Evolutionary conservation across 2,329 filamentous ascomycete genomes (phyloP).

Genomic region (Penicillium sp.): DNA sequence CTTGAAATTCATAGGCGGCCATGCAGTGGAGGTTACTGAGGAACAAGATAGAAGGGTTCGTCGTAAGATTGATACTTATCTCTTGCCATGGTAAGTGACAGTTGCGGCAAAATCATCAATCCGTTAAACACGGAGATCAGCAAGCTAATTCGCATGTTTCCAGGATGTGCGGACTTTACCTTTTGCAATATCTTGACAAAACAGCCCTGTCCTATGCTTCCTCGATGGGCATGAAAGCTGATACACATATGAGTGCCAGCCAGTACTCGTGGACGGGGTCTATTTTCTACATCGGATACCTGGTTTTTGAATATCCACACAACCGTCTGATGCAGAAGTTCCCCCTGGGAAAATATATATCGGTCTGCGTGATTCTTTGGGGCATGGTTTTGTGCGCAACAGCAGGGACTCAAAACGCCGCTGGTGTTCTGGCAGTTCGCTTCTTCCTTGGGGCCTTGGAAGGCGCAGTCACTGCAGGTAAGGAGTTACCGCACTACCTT

Average conservation of each 20-base stretch:
- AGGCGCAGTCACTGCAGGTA: neutral
- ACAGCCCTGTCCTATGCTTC: slow-evolving; percentile 22
- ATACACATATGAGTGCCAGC: slow-evolving; percentile 15
- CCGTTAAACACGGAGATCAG: no score
- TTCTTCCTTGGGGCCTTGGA: neutral
- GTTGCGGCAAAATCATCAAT: no score
- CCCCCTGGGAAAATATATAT: neutral
- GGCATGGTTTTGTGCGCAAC: neutral
- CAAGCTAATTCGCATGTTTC: no score
- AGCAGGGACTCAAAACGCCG: neutral
- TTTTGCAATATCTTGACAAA: slow-evolving; percentile 26
- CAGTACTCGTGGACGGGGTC: slow-evolving; percentile 14
- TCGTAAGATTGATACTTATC: neutral
- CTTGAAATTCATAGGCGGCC: neutral
- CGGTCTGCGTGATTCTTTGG: neutral
- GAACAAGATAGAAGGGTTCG: neutral
- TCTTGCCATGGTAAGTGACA: neutral
- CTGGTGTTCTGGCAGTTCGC: neutral
- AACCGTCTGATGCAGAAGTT: neutral
- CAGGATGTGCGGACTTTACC: neutral
- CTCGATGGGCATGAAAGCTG: slow-evolving; percentile 22
- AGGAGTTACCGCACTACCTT: no score
- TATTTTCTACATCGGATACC: slow-evolving; percentile 17
- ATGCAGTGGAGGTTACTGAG: neutral
- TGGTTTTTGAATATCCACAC: slow-evolving; percentile 24